phyloP scores from a whole-genome alignment of 306 rosid genomes.

The Astragalus glycyphyllos region DNA sequence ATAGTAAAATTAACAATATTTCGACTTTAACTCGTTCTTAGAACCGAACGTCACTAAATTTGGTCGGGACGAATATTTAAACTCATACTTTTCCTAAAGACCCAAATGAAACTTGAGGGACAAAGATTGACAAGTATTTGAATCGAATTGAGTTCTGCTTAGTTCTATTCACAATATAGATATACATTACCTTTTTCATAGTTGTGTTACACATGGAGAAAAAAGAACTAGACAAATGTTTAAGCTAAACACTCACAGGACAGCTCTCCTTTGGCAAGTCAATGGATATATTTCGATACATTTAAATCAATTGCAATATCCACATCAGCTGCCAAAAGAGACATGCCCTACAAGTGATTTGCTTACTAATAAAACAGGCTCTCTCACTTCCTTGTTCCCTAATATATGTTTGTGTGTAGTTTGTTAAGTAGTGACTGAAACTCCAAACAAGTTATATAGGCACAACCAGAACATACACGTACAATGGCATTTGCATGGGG shows the following conservation, averaged over 20 bases:
- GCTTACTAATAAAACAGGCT: slow-evolving; percentile 23
- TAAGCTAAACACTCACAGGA: slow-evolving; percentile 44
- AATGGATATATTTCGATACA: not conserved
- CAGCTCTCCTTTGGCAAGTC: slow-evolving; percentile 51
- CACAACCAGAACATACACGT: not conserved
- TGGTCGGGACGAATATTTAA: no score
- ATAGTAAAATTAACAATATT: no score
- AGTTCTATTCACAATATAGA: not conserved
- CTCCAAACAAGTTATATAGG: slow-evolving; percentile 47
- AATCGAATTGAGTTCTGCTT: no score
- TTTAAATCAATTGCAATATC: not conserved
- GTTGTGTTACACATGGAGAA: not conserved
- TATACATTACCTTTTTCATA: slow-evolving; percentile 11
- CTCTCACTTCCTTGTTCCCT: slow-evolving; percentile 16
- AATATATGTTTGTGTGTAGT: not conserved
- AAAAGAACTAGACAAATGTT: not conserved
- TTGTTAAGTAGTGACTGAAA: slow-evolving; percentile 11
- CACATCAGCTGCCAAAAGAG: slow-evolving; percentile 41
- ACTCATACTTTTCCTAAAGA: no score
- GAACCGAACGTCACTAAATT: no score
- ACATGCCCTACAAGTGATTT: slow-evolving; percentile 36
- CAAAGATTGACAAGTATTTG: no score
- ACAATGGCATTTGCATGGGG: slow-evolving; percentile 24
- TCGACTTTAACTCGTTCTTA: no score
- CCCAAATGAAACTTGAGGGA: no score